A percentile compares a stretch with the other conserved stretches of the same genome.
These are phyloP conservation scores for Flaveria robusta DNA, from an alignment of 129 eudicot species.

Conservation along the genomic window DNA sequence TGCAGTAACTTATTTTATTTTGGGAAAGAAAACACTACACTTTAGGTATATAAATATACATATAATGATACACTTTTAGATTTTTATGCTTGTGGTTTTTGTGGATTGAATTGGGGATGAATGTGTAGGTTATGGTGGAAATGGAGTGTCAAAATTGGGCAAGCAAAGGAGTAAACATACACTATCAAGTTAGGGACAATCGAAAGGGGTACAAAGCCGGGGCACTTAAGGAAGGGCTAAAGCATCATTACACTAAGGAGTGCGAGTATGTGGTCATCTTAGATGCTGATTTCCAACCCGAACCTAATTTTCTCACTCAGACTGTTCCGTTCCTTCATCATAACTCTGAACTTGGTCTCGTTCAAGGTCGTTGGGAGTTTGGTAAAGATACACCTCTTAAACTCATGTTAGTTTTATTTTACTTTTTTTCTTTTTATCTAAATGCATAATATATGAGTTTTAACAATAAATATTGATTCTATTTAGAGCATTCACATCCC, in stretches of 20 bases:
- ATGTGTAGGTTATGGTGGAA: conserved; percentile 12
- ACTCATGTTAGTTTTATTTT: background rate
- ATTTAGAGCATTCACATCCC: too few species aligned
- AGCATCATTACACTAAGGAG: background rate
- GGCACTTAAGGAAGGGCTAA: conserved; percentile 8
- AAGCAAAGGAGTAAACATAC: conserved; percentile 1
- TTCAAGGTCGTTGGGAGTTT: conserved; percentile 21
- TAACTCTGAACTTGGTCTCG: conserved; percentile 21
- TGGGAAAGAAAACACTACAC: background rate
- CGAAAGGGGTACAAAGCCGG: conserved; percentile 27
- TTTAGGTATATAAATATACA: background rate
- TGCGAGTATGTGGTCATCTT: conserved; percentile 22
- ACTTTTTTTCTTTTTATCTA: background rate
- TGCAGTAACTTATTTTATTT: background rate
- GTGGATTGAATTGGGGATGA: background rate
- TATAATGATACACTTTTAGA: background rate
- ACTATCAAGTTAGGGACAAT: conserved; percentile 9
- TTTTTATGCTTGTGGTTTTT: background rate
- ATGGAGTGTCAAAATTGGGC: conserved; percentile 16
- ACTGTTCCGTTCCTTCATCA: conserved; percentile 18
- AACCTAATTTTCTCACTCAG: background rate
- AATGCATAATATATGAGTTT: background rate
- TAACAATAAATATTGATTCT: background rate
- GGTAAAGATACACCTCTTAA: background rate
- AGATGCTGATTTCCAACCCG: conserved; percentile 30